Conservation (phyloP, 2,329 filamentous ascomycete genomes). For the Exutisphaerella laricina region DNA sequence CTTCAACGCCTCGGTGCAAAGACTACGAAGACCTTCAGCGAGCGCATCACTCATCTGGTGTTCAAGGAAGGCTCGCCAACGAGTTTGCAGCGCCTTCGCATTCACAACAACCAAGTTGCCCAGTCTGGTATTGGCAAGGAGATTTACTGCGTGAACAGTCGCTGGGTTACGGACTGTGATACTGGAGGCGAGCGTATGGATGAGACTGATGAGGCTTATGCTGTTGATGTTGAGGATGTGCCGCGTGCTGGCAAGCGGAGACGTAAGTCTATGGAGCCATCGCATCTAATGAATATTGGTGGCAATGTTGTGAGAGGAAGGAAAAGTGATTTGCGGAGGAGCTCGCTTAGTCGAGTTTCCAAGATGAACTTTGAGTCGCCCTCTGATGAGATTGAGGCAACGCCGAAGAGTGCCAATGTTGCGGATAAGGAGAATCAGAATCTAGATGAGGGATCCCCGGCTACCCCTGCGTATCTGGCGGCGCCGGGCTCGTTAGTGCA, state of each 20-base stretch:
- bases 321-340: slow-evolving; percentile 27
- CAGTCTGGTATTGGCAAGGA: slow-evolving; percentile 20
- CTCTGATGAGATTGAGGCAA: slow-evolving; percentile 12
- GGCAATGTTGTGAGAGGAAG: slow-evolving; percentile 32
- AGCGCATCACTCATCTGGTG: slow-evolving; percentile 35
- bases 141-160: slow-evolving; percentile 35
- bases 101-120: slow-evolving; percentile 30
- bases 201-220: slow-evolving; percentile 31
- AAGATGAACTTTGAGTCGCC: slow-evolving; percentile 21
- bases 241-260: slow-evolving; percentile 29
- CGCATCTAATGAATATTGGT: slow-evolving; percentile 26
- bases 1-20: slow-evolving; percentile 34
- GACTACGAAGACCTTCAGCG: slow-evolving; percentile 33
- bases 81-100: slow-evolving; percentile 30
- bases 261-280: slow-evolving; percentile 36
- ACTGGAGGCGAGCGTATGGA: slow-evolving; percentile 26
- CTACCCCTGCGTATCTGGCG: slow-evolving; percentile 30
- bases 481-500: slow-evolving; percentile 29
- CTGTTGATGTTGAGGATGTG: slow-evolving; percentile 31
- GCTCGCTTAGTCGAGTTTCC: slow-evolving; percentile 24
- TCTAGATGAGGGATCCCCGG: slow-evolving; percentile 26
- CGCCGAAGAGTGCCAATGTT: slow-evolving; percentile 8
- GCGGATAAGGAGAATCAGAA: slow-evolving; percentile 27
- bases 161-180: slow-evolving; percentile 36
- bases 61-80: slow-evolving; percentile 36